A percentile compares a stretch with the other conserved stretches of the same genome.
Evolutionary conservation across 768 basidiomycete species (phyloP).

Genomic region (Kockovaella imperatae): DNA sequence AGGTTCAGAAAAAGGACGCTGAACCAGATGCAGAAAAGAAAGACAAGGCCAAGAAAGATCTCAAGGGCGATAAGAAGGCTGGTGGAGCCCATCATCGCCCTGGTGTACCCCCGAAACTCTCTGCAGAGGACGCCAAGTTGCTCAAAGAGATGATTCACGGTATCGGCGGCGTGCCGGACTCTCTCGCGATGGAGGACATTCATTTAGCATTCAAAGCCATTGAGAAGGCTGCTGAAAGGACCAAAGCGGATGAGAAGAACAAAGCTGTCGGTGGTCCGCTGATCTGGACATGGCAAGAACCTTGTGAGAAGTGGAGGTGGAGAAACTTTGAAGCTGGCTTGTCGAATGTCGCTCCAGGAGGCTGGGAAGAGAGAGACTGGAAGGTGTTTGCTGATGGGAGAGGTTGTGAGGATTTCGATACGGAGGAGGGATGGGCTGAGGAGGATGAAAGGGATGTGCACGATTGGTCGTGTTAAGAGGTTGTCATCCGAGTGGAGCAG

Average conservation of each 20-base stretch:
- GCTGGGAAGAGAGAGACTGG: constrained; percentile 41
- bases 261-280: constrained; percentile 3
- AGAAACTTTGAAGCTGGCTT: constrained; percentile 28
- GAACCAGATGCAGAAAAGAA: neutral
- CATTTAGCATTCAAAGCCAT: constrained; percentile 24
- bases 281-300: constrained; percentile 31
- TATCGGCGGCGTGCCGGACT: constrained; percentile 1
- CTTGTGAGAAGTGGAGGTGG: constrained; percentile 35
- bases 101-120: too few relatives aligned
- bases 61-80: neutral
- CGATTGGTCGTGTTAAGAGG: constrained; percentile 30
- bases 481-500: too few relatives aligned
- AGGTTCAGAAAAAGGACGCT: neutral
- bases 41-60: constrained; percentile 1
- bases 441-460: constrained; percentile 23
- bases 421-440: constrained; percentile 16
- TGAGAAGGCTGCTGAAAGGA: constrained; percentile 14
- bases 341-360: constrained; percentile 14
- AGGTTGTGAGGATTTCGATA: constrained; percentile 25
- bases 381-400: constrained; percentile 34
- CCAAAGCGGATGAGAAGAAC: neutral
- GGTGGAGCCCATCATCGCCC: constrained; percentile 13
- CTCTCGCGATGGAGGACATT: constrained; percentile 23
- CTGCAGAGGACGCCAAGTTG: constrained; percentile 14
- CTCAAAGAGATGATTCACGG: constrained; percentile 18